phyloP scores from a whole-genome alignment of 352 stramenopile species.

The Pythium periplocum region DNA sequence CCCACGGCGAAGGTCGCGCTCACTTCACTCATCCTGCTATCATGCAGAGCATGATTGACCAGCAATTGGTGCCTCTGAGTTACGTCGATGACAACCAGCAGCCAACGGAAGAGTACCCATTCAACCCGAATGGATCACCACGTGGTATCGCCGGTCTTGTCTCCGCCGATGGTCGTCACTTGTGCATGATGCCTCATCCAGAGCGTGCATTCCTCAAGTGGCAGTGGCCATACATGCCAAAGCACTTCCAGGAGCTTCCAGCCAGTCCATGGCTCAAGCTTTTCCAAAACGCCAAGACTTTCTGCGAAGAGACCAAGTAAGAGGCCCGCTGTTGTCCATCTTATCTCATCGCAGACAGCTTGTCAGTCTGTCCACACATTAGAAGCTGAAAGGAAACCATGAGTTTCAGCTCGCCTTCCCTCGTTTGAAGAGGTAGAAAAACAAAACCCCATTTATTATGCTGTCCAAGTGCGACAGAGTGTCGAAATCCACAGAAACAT shows the following conservation, averaged over 20 bases:
- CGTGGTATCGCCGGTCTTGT: conserved; percentile 96
- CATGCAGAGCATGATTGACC: conserved; percentile 83
- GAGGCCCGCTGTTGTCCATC: neutral
- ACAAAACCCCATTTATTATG: too few relatives aligned
- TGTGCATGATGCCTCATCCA: conserved; percentile 99
- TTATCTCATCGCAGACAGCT: too few relatives aligned
- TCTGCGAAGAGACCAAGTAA: conserved; percentile 86
- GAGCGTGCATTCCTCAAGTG: conserved; percentile 97
- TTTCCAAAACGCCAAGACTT: conserved; percentile 98
- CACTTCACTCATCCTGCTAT: conserved; percentile 95
- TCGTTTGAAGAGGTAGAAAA: too few relatives aligned
- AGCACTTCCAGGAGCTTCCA: conserved; percentile 69
- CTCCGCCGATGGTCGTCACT: conserved; percentile 95
- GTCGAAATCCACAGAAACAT: too few relatives aligned
- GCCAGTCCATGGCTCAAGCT: conserved; percentile 96
- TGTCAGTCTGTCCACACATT: too few relatives aligned
- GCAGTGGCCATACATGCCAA: conserved; percentile 96
- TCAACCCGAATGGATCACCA: conserved; percentile 99
- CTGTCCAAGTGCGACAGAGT: too few relatives aligned
- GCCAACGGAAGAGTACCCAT: conserved; percentile 96
- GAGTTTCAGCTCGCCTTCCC: too few relatives aligned
- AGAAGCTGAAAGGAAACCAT: too few relatives aligned
- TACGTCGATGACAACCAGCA: conserved; percentile 96
- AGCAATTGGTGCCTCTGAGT: conserved; percentile 92
- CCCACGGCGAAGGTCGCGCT: conserved; percentile 88